Percentiles rank a stretch among this genome's conserved stretches.
Evolutionary conservation across 1,284 basidiomycete species (phyloP).

Genomic region (Apiotrichum gracile): DNA sequence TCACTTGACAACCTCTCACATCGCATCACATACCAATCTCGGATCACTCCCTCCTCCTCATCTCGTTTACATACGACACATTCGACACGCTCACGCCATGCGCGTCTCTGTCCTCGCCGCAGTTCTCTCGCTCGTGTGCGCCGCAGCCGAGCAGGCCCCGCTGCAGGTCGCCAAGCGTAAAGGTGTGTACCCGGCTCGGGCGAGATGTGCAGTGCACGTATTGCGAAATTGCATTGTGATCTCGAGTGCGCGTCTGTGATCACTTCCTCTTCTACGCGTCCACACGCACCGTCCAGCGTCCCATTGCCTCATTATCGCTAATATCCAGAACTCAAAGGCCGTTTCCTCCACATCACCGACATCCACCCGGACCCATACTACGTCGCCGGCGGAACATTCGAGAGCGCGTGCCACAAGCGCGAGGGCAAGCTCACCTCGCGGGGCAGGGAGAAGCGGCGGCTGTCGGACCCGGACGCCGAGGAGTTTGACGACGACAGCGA

Average conservation of each 20-base stretch:
- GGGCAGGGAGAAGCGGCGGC: conserved; percentile 9
- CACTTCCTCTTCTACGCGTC: background rate
- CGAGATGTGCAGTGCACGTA: too few relatives aligned
- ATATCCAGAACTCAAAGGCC: conserved; percentile 37
- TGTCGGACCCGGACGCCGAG: conserved; percentile 7
- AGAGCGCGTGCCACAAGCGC: conserved; percentile 39
- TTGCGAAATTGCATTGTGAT: too few relatives aligned
- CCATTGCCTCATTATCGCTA: background rate
- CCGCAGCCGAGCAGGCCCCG: background rate
- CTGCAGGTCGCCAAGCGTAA: background rate
- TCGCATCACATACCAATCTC: background rate
- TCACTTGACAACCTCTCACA: background rate
- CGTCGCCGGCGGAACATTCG: conserved; percentile 34
- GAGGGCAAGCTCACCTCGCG: conserved; percentile 19
- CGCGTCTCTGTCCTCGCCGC: background rate
- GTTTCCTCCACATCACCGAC: conserved; percentile 47
- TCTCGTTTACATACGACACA: background rate
- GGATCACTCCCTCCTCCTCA: background rate
- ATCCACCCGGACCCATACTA: conserved; percentile 48
- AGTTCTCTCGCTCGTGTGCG: background rate
- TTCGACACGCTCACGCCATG: background rate
- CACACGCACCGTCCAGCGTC: too few relatives aligned
- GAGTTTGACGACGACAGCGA: conserved; percentile 8
- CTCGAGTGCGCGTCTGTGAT: background rate
- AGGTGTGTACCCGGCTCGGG: too few relatives aligned